Evolutionary conservation across 2,329 filamentous ascomycete genomes (phyloP).

Genomic region (Xylaria sp.): DNA sequence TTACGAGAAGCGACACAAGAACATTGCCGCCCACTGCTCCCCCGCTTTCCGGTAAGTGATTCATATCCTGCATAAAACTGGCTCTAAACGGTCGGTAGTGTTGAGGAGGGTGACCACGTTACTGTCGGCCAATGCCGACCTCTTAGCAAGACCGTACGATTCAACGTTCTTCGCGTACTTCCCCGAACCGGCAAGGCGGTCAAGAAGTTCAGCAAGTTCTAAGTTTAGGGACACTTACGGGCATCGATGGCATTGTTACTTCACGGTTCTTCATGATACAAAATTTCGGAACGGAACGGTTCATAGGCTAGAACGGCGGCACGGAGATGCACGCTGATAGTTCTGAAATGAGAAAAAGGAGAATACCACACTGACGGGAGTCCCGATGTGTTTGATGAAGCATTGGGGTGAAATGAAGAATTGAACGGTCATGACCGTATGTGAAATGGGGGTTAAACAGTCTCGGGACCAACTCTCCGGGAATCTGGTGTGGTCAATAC

Average conservation of each 20-base stretch:
- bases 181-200: conserved; percentile 96
- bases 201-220: conserved; percentile 99
- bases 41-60: conserved; percentile 80
- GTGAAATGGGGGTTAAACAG: conserved; percentile 27
- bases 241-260: conserved; percentile 65
- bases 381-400: conserved; percentile 33
- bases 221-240: conserved; percentile 64
- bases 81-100: conserved; percentile 61
- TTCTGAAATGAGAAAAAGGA: conserved; percentile 50
- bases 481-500: conserved; percentile 10
- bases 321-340: conserved; percentile 50
- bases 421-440: conserved; percentile 11
- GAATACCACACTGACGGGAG: conserved; percentile 44
- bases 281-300: conserved; percentile 52
- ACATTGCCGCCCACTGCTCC: conserved; percentile 98
- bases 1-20: conserved; percentile 99
- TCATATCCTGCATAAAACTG: too few relatives aligned
- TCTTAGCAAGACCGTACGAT: conserved; percentile 99
- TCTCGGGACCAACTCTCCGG: conserved; percentile 13
- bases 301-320: conserved; percentile 51
- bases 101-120: conserved; percentile 99
- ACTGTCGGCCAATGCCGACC: conserved; percentile 99
- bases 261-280: conserved; percentile 58
- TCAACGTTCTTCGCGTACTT: conserved; percentile 99
- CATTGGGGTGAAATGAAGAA: conserved; percentile 29